Percentiles rank a stretch among this genome's conserved stretches.
Evolutionary conservation across 1,284 basidiomycete genomes (phyloP).

Genomic region (Trametes sp.): DNA sequence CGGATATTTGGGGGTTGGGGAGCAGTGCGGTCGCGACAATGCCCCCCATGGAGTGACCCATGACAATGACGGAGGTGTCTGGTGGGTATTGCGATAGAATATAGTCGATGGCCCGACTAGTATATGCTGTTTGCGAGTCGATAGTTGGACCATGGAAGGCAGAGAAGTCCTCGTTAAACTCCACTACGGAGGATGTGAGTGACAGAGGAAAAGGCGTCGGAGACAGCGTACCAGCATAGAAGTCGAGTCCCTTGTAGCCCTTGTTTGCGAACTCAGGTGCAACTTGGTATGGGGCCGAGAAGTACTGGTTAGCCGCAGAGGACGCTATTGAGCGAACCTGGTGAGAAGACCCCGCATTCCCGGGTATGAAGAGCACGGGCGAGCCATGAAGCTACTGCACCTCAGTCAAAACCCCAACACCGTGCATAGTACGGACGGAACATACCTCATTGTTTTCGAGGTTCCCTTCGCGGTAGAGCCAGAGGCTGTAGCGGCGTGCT

Average conservation of each 20-base stretch:
- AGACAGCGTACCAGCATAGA: constrained; percentile 75
- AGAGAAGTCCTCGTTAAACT: constrained; percentile 97
- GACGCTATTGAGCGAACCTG: constrained; percentile 97
- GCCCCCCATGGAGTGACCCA: constrained; percentile 99
- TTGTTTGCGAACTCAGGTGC: constrained; percentile 58
- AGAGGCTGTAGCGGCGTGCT: constrained; percentile 81
- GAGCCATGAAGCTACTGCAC: constrained; percentile 56
- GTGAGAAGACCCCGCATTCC: constrained; percentile 94
- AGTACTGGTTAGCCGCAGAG: constrained; percentile 86
- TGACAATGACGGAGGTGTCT: constrained; percentile 71
- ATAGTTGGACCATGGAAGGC: constrained; percentile 95
- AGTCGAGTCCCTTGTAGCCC: constrained; percentile 70
- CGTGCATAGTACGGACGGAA: constrained; percentile 15
- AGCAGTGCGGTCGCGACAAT: constrained; percentile 84
- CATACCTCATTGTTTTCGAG: constrained; percentile 77
- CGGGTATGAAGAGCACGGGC: constrained; percentile 96
- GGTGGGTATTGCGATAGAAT: constrained; percentile 81
- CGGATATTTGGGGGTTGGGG: constrained; percentile 69
- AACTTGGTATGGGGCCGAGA: constrained; percentile 58
- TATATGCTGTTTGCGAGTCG: constrained; percentile 83
- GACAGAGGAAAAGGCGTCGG: background rate
- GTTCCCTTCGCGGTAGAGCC: constrained; percentile 91
- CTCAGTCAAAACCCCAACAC: constrained; percentile 29
- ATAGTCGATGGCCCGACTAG: constrained; percentile 75
- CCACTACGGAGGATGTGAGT: constrained; percentile 58